These are phyloP conservation scores for Kwoniella heveanensis DNA, from an alignment of 768 basidiomycete species.

Conservation along the genomic window DNA sequence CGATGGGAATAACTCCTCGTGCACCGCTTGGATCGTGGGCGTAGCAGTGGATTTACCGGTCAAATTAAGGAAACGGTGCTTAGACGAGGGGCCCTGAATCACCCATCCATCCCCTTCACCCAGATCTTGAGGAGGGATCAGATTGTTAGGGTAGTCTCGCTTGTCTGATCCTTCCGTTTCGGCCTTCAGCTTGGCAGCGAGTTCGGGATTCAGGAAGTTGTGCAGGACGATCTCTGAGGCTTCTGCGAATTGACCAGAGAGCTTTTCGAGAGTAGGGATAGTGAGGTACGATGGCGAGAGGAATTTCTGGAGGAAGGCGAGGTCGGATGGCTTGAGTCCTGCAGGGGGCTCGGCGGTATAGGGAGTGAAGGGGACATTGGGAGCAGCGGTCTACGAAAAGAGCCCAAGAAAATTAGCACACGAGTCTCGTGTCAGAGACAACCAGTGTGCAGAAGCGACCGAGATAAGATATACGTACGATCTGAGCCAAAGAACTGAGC, in stretches of 20 bases:
- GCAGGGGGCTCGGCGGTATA: constrained; percentile 55
- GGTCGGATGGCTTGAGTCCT: constrained; percentile 60
- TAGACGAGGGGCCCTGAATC: constrained; percentile 85
- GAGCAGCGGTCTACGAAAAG: constrained; percentile 46
- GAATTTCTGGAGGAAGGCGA: constrained; percentile 76
- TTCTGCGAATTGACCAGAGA: constrained; percentile 76
- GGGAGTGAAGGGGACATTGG: constrained; percentile 55
- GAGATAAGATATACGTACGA: constrained; percentile 63
- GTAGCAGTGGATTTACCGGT: constrained; percentile 59
- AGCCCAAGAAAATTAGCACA: background rate
- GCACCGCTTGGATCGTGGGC: constrained; percentile 66
- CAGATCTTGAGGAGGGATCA: constrained; percentile 68
- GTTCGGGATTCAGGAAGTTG: constrained; percentile 72
- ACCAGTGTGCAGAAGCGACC: too few relatives aligned
- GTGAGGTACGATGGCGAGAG: constrained; percentile 90
- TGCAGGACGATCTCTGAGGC: constrained; percentile 88
- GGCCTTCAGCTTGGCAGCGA: constrained; percentile 69
- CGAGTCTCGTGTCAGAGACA: background rate
- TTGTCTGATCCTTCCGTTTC: constrained; percentile 69
- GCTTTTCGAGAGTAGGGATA: constrained; percentile 72
- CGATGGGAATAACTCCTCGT: constrained; percentile 76
- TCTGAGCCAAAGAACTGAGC: constrained; percentile 81
- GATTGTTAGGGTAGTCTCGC: constrained; percentile 59
- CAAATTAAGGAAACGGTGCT: constrained; percentile 86
- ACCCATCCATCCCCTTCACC: constrained; percentile 68